Percentiles rank a stretch among this genome's conserved stretches.
These are phyloP conservation scores for Eremomyces bilateralis DNA, from an alignment of 495 filamentous ascomycete genomes.

Conservation along the genomic window DNA sequence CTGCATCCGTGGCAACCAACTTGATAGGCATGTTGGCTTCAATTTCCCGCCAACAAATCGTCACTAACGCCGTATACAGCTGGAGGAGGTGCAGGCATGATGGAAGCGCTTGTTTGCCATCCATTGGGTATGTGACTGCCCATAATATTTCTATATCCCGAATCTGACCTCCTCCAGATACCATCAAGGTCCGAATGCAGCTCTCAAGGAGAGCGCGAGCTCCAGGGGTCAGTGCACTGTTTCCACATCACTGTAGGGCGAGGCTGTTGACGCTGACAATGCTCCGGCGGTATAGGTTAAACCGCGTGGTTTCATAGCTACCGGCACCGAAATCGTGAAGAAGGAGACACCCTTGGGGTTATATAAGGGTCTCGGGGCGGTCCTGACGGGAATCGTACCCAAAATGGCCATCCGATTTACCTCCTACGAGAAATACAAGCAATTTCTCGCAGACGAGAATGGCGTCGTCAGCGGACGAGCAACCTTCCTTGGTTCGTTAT, in stretches of 20 bases:
- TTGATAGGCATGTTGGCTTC: conserved; percentile 48
- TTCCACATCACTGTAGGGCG: not conserved
- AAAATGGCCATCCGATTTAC: conserved; percentile 99
- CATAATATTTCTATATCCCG: conserved; percentile 1
- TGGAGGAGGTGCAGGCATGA: conserved; percentile 96
- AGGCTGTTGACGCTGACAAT: not conserved
- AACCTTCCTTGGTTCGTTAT: conserved; percentile 54
- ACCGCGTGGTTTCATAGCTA: conserved; percentile 68
- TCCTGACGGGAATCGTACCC: conserved; percentile 88
- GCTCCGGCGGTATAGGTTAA: conserved; percentile 27
- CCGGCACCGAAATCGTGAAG: conserved; percentile 68
- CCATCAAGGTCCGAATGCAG: conserved; percentile 99
- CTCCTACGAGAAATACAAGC: conserved; percentile 90
- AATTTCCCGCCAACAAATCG: not conserved
- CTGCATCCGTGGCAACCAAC: conserved; percentile 73
- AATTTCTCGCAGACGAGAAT: conserved; percentile 45
- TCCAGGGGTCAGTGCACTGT: conserved; percentile 59
- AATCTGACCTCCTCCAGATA: conserved; percentile 31
- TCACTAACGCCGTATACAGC: conserved; percentile 28
- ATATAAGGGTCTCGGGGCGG: conserved; percentile 93
- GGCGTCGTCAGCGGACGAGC: conserved; percentile 45
- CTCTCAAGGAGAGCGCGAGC: conserved; percentile 66
- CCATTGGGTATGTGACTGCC: conserved; percentile 49
- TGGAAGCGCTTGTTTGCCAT: conserved; percentile 95
- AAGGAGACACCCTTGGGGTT: conserved; percentile 79